phyloP scores from a whole-genome alignment of 2,329 filamentous ascomycete species.

The Nigrospora osmanthi region DNA sequence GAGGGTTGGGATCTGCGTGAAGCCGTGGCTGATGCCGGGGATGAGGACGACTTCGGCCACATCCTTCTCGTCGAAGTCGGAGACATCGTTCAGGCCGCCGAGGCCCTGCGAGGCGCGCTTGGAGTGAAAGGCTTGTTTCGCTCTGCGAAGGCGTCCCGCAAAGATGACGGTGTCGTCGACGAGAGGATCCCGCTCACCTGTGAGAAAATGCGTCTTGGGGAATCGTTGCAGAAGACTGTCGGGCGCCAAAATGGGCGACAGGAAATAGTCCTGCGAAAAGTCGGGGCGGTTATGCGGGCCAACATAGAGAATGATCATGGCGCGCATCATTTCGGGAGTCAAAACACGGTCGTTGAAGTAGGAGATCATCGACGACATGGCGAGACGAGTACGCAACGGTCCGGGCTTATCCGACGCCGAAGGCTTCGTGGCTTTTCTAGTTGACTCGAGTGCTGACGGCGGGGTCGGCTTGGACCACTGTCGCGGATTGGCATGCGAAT shows the following conservation, averaged over 20 bases:
- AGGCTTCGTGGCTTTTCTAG: constrained; percentile 4
- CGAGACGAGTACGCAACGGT: constrained; percentile 73
- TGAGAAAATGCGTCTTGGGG: constrained; percentile 89
- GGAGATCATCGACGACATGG: constrained; percentile 94
- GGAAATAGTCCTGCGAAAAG: constrained; percentile 82
- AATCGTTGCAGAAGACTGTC: constrained; percentile 78
- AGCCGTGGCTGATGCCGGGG: constrained; percentile 86
- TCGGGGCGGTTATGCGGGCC: constrained; percentile 89
- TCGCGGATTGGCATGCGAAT: constrained; percentile 38
- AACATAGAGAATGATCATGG: constrained; percentile 97
- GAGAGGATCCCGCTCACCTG: constrained; percentile 87
- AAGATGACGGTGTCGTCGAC: constrained; percentile 98
- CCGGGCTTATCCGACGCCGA: constrained; percentile 42
- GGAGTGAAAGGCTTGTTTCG: constrained; percentile 52
- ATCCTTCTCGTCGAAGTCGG: constrained; percentile 63
- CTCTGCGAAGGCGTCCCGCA: constrained; percentile 76
- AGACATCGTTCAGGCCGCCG: constrained; percentile 33
- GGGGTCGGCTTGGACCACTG: constrained; percentile 20
- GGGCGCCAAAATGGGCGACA: constrained; percentile 84
- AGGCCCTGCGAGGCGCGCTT: constrained; percentile 46
- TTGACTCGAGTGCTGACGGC: too few species aligned
- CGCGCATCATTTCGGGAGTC: constrained; percentile 96
- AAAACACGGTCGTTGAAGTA: constrained; percentile 96
- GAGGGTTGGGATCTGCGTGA: constrained; percentile 80
- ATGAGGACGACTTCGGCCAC: constrained; percentile 77